These are phyloP conservation scores for Cyclotella cryptica DNA, from an alignment of 108 stramenopile species.

Conservation along the genomic window DNA sequence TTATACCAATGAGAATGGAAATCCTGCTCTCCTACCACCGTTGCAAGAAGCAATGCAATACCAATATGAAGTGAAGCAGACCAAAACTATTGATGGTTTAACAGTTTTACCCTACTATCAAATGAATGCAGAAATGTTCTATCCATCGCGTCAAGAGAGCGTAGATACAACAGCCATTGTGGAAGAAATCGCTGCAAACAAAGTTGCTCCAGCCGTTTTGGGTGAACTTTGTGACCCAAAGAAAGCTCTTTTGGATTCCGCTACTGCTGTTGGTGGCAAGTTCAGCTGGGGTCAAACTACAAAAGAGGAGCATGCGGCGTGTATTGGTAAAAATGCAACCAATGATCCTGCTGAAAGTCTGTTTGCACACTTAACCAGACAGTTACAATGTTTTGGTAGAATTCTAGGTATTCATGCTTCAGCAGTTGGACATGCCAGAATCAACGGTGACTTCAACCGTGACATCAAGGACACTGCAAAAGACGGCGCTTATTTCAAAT, in stretches of 20 bases:
- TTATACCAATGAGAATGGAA: neutral
- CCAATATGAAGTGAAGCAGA: constrained; percentile 4
- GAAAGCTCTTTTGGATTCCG: no score
- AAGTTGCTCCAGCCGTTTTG: constrained; percentile 1
- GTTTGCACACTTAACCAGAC: no score
- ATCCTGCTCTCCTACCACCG: constrained; percentile 12
- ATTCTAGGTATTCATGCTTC: no score
- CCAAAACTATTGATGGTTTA: no score
- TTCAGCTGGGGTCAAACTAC: no score
- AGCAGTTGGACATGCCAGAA: no score
- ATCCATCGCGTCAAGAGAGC: constrained; percentile 15
- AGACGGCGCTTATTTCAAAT: neutral
- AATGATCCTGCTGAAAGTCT: no score
- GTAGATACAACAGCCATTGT: constrained; percentile 5
- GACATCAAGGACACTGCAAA: neutral
- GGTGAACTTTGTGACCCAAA: neutral
- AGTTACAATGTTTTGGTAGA: no score
- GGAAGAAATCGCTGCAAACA: neutral
- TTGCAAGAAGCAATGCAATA: constrained; percentile 23
- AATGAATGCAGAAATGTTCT: constrained; percentile 21
- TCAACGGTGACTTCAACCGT: no score
- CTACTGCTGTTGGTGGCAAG: no score
- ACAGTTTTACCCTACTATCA: neutral
- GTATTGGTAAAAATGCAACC: no score
- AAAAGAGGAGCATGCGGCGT: no score